Evolutionary conservation across 192 early-diverging fungal genomes (phyloP).

Genomic region (Coemansia sp.): DNA sequence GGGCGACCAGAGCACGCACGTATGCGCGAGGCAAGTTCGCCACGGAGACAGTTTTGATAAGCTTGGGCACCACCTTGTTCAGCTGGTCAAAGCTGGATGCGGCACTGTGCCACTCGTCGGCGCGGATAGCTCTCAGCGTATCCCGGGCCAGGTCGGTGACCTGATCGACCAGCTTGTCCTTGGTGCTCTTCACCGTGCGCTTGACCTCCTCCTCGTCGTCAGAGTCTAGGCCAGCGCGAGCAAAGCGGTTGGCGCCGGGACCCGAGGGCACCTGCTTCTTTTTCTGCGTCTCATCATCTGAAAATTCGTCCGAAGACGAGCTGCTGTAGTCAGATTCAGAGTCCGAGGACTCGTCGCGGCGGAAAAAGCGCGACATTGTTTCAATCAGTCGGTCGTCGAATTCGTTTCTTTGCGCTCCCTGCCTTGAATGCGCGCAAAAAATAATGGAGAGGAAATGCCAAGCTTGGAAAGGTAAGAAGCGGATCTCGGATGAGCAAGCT

Average conservation of each 20-base stretch:
- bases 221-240: slow-evolving; percentile 51
- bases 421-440: not conserved
- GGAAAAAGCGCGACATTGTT: slow-evolving; percentile 88
- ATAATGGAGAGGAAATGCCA: not conserved
- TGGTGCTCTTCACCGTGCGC: slow-evolving; percentile 73
- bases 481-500: not conserved
- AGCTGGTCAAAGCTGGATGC: slow-evolving; percentile 83
- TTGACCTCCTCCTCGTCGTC: slow-evolving; percentile 71
- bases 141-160: slow-evolving; percentile 62
- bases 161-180: slow-evolving; percentile 82
- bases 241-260: slow-evolving; percentile 30
- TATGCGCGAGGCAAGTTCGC: slow-evolving; percentile 28
- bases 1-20: slow-evolving; percentile 54
- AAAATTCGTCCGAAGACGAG: slow-evolving; percentile 58
- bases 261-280: slow-evolving; percentile 37
- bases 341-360: slow-evolving; percentile 59
- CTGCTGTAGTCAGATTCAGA: slow-evolving; percentile 67
- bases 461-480: not conserved
- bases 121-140: slow-evolving; percentile 74
- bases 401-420: not conserved
- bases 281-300: slow-evolving; percentile 54
- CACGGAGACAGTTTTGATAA: slow-evolving; percentile 21
- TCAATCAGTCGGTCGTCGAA: slow-evolving; percentile 8
- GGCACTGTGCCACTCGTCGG: slow-evolving; percentile 76
- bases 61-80: slow-evolving; percentile 64